phyloP scores from a whole-genome alignment of 2,329 filamentous ascomycete species.

The Aspergillus hortae region DNA sequence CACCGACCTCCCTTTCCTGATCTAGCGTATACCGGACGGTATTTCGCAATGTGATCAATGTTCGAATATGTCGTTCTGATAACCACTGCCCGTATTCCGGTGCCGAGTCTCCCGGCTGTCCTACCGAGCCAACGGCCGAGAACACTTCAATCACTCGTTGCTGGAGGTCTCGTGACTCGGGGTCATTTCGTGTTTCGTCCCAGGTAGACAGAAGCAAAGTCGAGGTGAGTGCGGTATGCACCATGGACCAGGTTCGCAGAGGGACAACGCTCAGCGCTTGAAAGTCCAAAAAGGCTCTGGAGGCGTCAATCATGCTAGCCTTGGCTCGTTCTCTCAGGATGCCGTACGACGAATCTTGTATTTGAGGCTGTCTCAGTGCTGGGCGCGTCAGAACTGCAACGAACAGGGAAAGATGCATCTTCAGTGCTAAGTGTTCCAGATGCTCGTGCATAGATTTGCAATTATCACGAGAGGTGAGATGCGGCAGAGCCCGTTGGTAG shows the following conservation, averaged over 20 bases:
- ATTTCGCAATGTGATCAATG: constrained; percentile 23
- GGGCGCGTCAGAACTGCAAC: constrained; percentile 56
- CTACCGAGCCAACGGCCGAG: constrained; percentile 15
- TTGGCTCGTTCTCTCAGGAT: constrained; percentile 22
- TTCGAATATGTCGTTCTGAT: constrained; percentile 26
- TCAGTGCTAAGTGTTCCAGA: constrained; percentile 54
- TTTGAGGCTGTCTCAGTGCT: constrained; percentile 42
- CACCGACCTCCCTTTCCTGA: constrained; percentile 6
- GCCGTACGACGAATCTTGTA: constrained; percentile 3
- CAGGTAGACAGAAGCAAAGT: constrained; percentile 32
- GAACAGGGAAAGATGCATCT: constrained; percentile 54
- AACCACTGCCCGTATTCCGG: constrained; percentile 26
- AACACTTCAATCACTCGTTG: constrained; percentile 30
- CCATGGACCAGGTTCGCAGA: constrained; percentile 32
- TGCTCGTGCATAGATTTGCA: constrained; percentile 42
- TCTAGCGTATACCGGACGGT: constrained; percentile 15
- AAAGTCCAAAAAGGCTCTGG: constrained; percentile 30
- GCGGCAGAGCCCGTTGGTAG: constrained; percentile 46
- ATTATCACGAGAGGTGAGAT: constrained; percentile 45
- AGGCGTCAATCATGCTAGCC: constrained; percentile 23
- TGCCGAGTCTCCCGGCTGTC: constrained; percentile 7
- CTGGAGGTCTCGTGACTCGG: constrained; percentile 26
- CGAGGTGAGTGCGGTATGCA: constrained; percentile 32
- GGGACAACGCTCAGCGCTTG: constrained; percentile 29
- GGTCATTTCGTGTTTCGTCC: constrained; percentile 29